Conservation (phyloP, 2,329 filamentous ascomycete species). For the Colletotrichum orbiculare region DNA sequence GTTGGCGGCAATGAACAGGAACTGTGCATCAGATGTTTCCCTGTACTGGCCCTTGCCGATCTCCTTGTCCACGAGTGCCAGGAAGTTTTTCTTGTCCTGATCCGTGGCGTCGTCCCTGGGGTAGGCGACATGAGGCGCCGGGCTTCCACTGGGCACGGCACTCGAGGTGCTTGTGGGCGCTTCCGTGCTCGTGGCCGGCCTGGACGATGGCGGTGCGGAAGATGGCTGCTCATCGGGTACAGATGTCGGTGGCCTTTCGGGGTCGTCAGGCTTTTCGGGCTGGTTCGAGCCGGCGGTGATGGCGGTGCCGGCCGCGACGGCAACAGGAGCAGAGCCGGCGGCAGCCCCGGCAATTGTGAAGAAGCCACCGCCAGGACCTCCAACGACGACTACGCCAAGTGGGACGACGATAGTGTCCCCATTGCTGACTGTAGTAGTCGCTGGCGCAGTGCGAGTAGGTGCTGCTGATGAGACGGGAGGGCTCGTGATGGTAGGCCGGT, state of each 20-base stretch:
- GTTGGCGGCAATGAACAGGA: not conserved
- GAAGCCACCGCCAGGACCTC: no score
- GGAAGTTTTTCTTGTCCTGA: constrained; percentile 1
- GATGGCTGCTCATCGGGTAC: not conserved
- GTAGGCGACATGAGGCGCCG: not conserved
- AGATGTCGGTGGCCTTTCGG: not conserved
- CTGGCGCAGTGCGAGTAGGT: no score
- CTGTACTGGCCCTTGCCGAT: not conserved
- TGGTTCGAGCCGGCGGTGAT: not conserved
- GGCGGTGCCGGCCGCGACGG: not conserved
- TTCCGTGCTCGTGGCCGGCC: not conserved
- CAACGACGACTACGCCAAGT: no score
- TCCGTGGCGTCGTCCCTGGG: not conserved
- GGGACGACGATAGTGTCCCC: no score
- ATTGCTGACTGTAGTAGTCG: no score
- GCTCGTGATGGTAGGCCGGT: no score
- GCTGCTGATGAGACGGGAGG: no score
- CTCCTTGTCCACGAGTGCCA: not conserved
- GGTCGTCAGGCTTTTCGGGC: not conserved
- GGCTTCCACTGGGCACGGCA: not conserved
- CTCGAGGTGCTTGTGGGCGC: not conserved
- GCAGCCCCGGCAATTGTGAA: no score
- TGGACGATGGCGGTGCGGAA: constrained; percentile 1
- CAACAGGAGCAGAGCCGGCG: not conserved
- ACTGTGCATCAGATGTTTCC: not conserved